Evolutionary conservation across 176 grass and related monocot species (phyloP).

Genomic region (Aegilops bicornis): DNA sequence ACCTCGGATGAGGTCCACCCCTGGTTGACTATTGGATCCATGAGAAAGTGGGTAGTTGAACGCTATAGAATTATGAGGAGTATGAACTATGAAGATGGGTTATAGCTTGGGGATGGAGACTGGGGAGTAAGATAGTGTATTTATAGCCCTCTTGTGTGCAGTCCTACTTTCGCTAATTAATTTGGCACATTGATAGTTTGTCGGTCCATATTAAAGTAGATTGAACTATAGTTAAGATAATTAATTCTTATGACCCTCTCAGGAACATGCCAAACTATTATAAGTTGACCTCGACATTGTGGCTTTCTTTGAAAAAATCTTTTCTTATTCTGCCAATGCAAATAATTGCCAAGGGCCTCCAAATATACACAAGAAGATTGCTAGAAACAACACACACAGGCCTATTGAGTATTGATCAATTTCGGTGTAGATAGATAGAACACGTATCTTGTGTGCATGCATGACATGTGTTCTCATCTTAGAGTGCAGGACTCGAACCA

Average conservation of each 20-base stretch:
- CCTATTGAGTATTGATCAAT: too few relatives aligned
- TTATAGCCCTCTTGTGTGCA: background rate
- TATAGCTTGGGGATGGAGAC: background rate
- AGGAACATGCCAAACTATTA: background rate
- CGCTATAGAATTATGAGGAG: background rate
- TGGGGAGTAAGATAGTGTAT: background rate
- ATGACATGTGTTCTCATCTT: background rate
- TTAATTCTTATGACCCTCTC: background rate
- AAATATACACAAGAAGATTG: background rate
- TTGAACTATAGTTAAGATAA: background rate
- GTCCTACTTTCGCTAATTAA: background rate
- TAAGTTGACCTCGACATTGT: background rate
- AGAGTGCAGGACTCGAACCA: background rate
- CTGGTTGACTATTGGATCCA: background rate
- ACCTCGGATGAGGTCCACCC: slow-evolving; percentile 7
- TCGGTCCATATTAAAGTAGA: background rate
- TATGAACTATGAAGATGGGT: background rate
- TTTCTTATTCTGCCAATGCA: background rate
- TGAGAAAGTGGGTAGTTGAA: background rate
- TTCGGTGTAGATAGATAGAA: background rate
- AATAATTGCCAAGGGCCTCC: background rate
- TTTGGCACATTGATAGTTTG: background rate
- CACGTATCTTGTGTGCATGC: background rate
- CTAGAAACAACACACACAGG: background rate
- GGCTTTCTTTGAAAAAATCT: background rate